Evolutionary conservation across 139 green algal species (phyloP).

Genomic region (Chlorella sp.): DNA sequence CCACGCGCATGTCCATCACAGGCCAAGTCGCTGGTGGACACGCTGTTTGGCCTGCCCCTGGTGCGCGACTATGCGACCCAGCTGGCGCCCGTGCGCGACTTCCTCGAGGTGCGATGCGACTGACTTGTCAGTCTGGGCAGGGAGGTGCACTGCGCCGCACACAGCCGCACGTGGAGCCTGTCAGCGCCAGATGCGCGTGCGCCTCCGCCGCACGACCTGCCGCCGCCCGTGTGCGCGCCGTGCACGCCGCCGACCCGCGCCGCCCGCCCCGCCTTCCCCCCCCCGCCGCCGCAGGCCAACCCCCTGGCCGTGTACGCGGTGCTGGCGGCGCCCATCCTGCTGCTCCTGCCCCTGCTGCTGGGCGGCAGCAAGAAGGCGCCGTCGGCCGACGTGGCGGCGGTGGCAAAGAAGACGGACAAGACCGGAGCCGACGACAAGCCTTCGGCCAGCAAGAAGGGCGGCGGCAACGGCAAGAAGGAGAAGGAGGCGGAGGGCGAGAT

Average conservation of each 20-base stretch:
- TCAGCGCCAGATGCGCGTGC: not conserved
- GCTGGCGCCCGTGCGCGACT: slow-evolving; percentile 5
- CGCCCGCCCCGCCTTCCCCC: not conserved
- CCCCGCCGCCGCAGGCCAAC: slow-evolving; percentile 8
- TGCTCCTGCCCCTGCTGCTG: slow-evolving; percentile 12
- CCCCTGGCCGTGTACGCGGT: not conserved
- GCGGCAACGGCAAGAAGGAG: slow-evolving; percentile 1
- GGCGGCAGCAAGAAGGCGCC: not conserved
- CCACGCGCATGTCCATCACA: not conserved
- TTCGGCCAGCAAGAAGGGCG: no score
- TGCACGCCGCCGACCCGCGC: not conserved
- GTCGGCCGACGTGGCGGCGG: not conserved
- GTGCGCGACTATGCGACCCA: not conserved
- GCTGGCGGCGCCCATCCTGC: not conserved
- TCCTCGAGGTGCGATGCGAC: not conserved
- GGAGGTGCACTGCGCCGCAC: no score
- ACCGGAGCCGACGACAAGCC: slow-evolving; percentile 11
- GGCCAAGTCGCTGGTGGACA: not conserved
- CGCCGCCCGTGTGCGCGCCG: not conserved
- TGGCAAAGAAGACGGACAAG: not conserved
- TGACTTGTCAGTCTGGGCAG: no score
- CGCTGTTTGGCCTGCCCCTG: slow-evolving; percentile 22
- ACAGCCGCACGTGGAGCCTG: no score
- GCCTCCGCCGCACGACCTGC: not conserved
- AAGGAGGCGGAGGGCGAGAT: slow-evolving; percentile 3